Base-by-base conservation (phyloP, 176 grass and related monocot genomes). In the Themeda triandra region DNA sequence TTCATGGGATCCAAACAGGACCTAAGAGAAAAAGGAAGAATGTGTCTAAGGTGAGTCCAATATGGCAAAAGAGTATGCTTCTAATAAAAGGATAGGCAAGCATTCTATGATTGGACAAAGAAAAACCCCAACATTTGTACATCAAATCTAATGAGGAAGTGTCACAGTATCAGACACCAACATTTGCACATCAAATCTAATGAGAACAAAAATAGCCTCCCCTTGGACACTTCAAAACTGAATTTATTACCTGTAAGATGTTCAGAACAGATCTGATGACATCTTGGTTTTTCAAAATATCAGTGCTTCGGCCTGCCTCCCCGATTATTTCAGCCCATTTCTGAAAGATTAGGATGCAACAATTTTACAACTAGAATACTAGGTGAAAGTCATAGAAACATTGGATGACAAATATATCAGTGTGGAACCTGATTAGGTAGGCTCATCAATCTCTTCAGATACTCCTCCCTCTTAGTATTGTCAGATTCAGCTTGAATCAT, bases 301-400 rank as follows among this genome's bases (percentile, higher is more conserved):
- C 97, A 91, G 94, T 86, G 86, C 90, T 96, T 59, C 66, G 86
- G 66, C 97, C 89, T 56, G 97, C 97, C 80, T 96, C 92, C 41
- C 93, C 97, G 89, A 99, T 99, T 86, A 99, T 99, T 84, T 99
- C 97, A 48, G 92, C 86, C 97, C 97, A 99, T 96, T 99, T 99
- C 97, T 99, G 78, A 21, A 88, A 69, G 63, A 84, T 59, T 62
- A 67, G 5, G 67, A 33, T 28, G 37, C 23, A 76, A 48, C 15
- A 53, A 46, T 19, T 41, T 85, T 49, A 80, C 35, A 45, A 66
- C 54, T 81, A 65, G 7, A 73, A 37, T 35, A 10, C 30, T 69
- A n/a, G 19, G 63, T 67, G 31, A 30, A 35, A 31, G 49, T 44
- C 14, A 75, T 63, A 12, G 28, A 17, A 82, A 66, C 66, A 56